Evolutionary conservation across 208 protist genomes (phyloP), one percentile per base, ranked within the genome.

Genomic region (Leishmania martiniquensis): DNA sequence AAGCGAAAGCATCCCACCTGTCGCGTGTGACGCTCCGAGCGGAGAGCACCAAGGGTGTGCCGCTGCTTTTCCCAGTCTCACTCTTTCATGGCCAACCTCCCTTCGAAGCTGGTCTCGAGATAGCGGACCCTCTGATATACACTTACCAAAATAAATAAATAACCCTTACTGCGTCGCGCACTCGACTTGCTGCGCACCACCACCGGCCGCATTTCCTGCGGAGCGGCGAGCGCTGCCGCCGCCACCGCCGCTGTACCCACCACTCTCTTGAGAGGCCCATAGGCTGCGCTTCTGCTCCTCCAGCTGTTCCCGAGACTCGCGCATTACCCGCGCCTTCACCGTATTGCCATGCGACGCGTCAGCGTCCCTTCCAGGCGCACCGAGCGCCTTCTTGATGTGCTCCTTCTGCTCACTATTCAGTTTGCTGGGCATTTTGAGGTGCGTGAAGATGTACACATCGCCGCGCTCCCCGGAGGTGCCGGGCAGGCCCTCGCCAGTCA

Each of bases 401-500:
- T 93, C 91, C 74, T 84, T 76, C 79, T 98, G 95, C 62, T 89
- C 72, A 0, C 72, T 54, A 9, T 82, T 93, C 54, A 98, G 82
- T 72, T 93, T 96, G 12, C 76, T 67, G 29, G 95, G 95, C 88
- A 98, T 89, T 74, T 95, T 93, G 34, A 98, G 72, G 49, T 82
- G 85, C 10, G 86, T 93, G 66, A 95, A 90, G 75, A 98, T 84
- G 80, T 95, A 98, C 4, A 98, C 66, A 72, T 98, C 89, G 20
- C 95, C 95, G n/a, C 88, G 85, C 69, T 90, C 85, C 32, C 93
- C 91, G 47, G 83, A 85, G 29, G 81, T 76, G 77, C 82, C 90
- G 4, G 93, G 89, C 94, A 98, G 96, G 51, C 95, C 95, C 75
- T 98, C 95, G 20, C 91, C 92, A 52, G 78, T 74, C 1, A 98